A percentile compares a stretch with the other conserved stretches of the same genome.
phyloP scores from a whole-genome alignment of 495 filamentous ascomycete genomes.

The Tuber calosporum region DNA sequence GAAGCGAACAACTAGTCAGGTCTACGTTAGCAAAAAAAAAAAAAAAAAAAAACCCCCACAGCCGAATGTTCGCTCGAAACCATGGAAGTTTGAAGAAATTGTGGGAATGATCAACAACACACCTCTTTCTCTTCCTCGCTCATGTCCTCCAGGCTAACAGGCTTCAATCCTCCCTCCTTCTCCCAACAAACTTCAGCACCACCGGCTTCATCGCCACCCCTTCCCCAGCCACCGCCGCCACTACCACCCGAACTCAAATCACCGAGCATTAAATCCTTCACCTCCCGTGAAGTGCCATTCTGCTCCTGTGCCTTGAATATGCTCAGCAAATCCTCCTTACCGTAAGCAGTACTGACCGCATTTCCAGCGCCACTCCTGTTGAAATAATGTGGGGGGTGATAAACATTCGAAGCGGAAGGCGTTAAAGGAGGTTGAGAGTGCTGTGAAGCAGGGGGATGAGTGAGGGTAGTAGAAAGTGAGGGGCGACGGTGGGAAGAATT shows the following conservation, averaged over 20 bases:
- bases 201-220: slow-evolving; percentile 60
- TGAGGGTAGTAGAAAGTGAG: slow-evolving; percentile 50
- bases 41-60: neutral
- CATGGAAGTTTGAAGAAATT: slow-evolving; percentile 14
- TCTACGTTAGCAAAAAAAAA: slow-evolving; percentile 36
- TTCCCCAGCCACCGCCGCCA: slow-evolving; percentile 63
- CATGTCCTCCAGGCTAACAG: slow-evolving; percentile 69
- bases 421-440: slow-evolving; percentile 48
- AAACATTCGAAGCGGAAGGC: slow-evolving; percentile 45
- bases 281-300: slow-evolving; percentile 52
- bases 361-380: slow-evolving; percentile 52
- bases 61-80: neutral
- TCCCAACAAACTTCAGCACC: slow-evolving; percentile 90
- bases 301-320: slow-evolving; percentile 60
- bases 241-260: slow-evolving; percentile 59
- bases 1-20: slow-evolving; percentile 59
- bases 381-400: slow-evolving; percentile 42
- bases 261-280: slow-evolving; percentile 61
- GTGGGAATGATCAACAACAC: slow-evolving; percentile 38
- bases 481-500: slow-evolving; percentile 38
- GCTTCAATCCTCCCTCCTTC: slow-evolving; percentile 60
- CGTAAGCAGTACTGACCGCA: slow-evolving; percentile 58
- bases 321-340: slow-evolving; percentile 72
- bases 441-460: slow-evolving; percentile 51
- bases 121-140: slow-evolving; percentile 79